Conservation (phyloP, 371 early-diverging fungal species). For the Batkoa obscura region DNA sequence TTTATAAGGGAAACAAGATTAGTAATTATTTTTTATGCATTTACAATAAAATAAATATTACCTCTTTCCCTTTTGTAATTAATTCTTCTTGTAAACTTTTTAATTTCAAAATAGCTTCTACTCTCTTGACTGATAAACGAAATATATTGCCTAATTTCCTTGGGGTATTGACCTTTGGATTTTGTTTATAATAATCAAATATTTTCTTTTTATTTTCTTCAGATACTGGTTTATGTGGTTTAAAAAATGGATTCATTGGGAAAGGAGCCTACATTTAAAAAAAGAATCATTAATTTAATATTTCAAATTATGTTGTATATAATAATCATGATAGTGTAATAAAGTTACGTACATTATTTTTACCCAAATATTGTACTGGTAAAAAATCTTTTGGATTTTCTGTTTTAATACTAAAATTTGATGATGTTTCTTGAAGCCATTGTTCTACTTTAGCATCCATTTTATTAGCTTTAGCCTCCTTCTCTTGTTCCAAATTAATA, state of each 20-base stretch:
- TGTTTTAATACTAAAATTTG: too few species aligned
- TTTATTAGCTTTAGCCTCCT: too few species aligned
- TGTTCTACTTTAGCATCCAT: too few species aligned
- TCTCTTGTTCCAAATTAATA: too few species aligned
- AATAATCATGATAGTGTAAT: too few species aligned
- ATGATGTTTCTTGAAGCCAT: too few species aligned
- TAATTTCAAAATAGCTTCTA: slow-evolving; percentile 71
- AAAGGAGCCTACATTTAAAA: slow-evolving; percentile 35
- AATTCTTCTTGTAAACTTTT: slow-evolving; percentile 17
- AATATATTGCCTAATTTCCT: slow-evolving; percentile 49
- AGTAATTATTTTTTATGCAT: background rate
- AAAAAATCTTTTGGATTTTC: too few species aligned
- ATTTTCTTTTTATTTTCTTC: slow-evolving; percentile 49
- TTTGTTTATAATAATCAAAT: slow-evolving; percentile 27
- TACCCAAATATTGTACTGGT: background rate
- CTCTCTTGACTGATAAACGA: slow-evolving; percentile 57
- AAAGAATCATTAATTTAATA: background rate
- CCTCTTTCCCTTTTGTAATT: background rate
- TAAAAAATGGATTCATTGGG: slow-evolving; percentile 74
- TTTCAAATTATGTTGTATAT: background rate
- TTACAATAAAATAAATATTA: background rate
- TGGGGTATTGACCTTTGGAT: slow-evolving; percentile 25
- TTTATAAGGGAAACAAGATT: background rate
- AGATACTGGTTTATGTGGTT: slow-evolving; percentile 55
- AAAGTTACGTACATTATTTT: background rate